phyloP scores from a whole-genome alignment of 2,329 filamentous ascomycete species.

The Ramichloridium luteum region DNA sequence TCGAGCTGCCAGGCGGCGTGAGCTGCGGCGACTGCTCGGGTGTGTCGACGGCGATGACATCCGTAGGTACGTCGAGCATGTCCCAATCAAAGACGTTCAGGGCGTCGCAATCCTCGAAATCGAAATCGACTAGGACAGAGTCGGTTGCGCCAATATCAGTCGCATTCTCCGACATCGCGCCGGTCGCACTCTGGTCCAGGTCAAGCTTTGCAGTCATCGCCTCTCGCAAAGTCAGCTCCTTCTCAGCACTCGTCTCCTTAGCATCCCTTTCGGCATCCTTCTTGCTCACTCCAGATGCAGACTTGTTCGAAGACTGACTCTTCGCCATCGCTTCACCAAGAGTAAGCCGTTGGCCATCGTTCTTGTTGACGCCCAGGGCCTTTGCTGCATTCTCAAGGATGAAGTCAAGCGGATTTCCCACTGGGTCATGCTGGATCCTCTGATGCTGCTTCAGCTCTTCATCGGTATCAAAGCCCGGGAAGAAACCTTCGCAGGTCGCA shows the following conservation, averaged over 20 bases:
- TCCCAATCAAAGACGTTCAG: not conserved
- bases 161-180: too few species aligned
- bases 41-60: not conserved
- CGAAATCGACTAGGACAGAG: not conserved
- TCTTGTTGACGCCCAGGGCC: conserved; percentile 35
- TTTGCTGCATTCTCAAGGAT: conserved; percentile 41
- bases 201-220: conserved; percentile 19
- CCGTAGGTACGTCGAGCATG: not conserved
- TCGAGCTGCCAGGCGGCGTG: not conserved
- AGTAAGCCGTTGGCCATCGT: conserved; percentile 27
- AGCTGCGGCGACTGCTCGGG: not conserved
- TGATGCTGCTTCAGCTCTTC: conserved; percentile 43
- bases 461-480: conserved; percentile 20
- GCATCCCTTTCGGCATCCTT: conserved; percentile 6
- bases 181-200: not conserved
- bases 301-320: conserved; percentile 17
- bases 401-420: conserved; percentile 46
- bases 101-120: not conserved
- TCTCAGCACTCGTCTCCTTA: conserved; percentile 12
- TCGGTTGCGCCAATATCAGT: too few species aligned
- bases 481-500: not conserved
- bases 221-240: conserved; percentile 18
- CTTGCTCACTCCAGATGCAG: conserved; percentile 9
- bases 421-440: conserved; percentile 39
- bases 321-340: not conserved